Conservation (phyloP, 257 asterid genomes). For the Gentiana dahurica region DNA sequence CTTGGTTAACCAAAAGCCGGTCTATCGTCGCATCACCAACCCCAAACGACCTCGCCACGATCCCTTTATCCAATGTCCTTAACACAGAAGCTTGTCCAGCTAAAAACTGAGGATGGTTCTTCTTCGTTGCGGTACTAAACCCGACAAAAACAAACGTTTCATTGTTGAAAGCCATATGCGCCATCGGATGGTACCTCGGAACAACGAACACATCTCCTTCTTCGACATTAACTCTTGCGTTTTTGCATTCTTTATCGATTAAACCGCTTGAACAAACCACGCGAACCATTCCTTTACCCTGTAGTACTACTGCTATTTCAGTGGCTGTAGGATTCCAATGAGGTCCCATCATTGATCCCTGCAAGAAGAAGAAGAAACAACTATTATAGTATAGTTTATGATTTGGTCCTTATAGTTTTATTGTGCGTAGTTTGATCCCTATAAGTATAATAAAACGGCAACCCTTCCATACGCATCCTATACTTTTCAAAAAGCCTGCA, state of each 20-base stretch:
- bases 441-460: too few relatives aligned
- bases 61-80: constrained; percentile 36
- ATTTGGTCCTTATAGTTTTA: too few relatives aligned
- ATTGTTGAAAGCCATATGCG: constrained; percentile 74
- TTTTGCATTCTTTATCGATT: constrained; percentile 21
- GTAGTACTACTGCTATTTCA: constrained; percentile 47
- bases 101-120: constrained; percentile 58
- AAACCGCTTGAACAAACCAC: constrained; percentile 38
- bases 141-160: constrained; percentile 67
- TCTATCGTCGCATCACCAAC: constrained; percentile 30
- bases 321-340: constrained; percentile 86
- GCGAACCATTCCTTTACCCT: constrained; percentile 63
- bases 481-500: background rate
- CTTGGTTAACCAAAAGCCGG: constrained; percentile 28
- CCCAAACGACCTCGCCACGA: constrained; percentile 40
- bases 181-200: constrained; percentile 70
- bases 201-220: constrained; percentile 67
- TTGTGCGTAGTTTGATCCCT: too few relatives aligned
- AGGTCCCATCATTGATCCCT: constrained; percentile 98
- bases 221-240: constrained; percentile 36
- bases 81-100: constrained; percentile 66
- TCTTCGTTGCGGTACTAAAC: constrained; percentile 36
- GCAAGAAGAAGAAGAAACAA: constrained; percentile 1
- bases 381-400: background rate
- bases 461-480: too few relatives aligned